Evolutionary conservation across 73 alveolate genomes (phyloP).

Genomic region (Stentor roeselii): DNA sequence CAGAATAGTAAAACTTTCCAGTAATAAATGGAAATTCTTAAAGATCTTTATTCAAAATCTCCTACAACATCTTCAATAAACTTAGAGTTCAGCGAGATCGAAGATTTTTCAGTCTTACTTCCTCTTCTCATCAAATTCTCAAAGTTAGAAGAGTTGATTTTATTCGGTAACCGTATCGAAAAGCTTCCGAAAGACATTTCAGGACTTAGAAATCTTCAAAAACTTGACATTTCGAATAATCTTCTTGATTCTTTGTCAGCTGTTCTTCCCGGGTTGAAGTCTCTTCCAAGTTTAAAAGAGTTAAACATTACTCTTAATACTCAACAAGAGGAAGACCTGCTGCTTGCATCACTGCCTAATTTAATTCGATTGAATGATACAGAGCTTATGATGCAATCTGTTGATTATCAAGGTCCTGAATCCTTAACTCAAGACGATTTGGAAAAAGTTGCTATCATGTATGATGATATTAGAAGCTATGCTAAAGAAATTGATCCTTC

Average conservation of each 20-base stretch:
- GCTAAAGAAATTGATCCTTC: conserved; percentile 37
- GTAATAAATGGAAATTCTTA: too few species aligned
- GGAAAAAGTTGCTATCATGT: conserved; percentile 35
- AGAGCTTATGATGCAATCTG: conserved; percentile 22
- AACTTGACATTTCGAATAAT: conserved; percentile 40
- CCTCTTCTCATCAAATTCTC: conserved; percentile 43
- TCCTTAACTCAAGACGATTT: conserved; percentile 41
- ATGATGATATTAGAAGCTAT: conserved; percentile 42
- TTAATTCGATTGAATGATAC: conserved; percentile 27
- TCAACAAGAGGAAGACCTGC: conserved; percentile 29
- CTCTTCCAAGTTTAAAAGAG: conserved; percentile 39
- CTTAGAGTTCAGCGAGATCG: conserved; percentile 32
- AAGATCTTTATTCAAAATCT: too few species aligned
- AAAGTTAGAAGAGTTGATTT: conserved; percentile 31
- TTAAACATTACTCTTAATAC: conserved; percentile 26
- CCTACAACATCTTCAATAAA: too few species aligned
- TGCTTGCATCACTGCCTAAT: conserved; percentile 30
- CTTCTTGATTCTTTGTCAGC: conserved; percentile 35
- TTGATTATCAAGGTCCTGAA: neutral
- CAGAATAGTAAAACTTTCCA: too few species aligned
- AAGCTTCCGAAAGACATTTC: conserved; percentile 44
- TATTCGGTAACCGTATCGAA: conserved; percentile 45
- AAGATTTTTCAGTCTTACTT: conserved; percentile 26
- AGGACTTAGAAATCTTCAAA: conserved; percentile 25
- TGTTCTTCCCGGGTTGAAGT: conserved; percentile 34